Conservation (phyloP, 2,329 filamentous ascomycete species). For the Neofusicoccum kwambonambiense region DNA sequence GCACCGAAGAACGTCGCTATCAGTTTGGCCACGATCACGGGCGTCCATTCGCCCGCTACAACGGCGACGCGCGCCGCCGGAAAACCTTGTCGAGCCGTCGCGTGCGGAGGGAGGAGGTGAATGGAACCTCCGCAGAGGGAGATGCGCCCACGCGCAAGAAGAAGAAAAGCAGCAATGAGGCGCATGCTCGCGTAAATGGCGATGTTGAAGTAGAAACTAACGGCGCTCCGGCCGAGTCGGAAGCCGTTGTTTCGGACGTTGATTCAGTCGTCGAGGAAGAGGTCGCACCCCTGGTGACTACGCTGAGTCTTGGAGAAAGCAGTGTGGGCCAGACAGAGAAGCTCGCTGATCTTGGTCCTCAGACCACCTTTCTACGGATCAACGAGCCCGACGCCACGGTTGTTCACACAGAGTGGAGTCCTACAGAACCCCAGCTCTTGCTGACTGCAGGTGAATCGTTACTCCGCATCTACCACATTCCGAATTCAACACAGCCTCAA, state of each 20-base stretch:
- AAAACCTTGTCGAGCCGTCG: constrained; percentile 14
- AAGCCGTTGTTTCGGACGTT: constrained; percentile 35
- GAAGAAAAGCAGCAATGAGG: constrained; percentile 29
- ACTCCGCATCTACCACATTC: constrained; percentile 33
- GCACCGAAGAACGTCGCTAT: constrained; percentile 29
- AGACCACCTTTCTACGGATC: constrained; percentile 30
- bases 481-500: constrained; percentile 21
- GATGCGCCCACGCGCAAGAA: constrained; percentile 33
- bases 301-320: constrained; percentile 39
- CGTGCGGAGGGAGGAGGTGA: constrained; percentile 13
- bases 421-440: constrained; percentile 32
- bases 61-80: constrained; percentile 29
- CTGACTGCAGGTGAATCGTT: constrained; percentile 35
- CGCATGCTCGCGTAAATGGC: constrained; percentile 41
- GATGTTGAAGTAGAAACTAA: constrained; percentile 49
- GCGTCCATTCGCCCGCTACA: constrained; percentile 37
- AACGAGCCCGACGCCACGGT: constrained; percentile 27
- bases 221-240: constrained; percentile 36
- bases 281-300: constrained; percentile 33
- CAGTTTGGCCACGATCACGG: constrained; percentile 41
- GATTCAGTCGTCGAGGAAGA: constrained; percentile 40
- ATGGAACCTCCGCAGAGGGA: constrained; percentile 32
- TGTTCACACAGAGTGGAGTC: constrained; percentile 38
- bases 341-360: constrained; percentile 30
- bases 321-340: constrained; percentile 38